Base-by-base conservation (phyloP, 768 basidiomycete species). In the Mycena chlorophos region DNA sequence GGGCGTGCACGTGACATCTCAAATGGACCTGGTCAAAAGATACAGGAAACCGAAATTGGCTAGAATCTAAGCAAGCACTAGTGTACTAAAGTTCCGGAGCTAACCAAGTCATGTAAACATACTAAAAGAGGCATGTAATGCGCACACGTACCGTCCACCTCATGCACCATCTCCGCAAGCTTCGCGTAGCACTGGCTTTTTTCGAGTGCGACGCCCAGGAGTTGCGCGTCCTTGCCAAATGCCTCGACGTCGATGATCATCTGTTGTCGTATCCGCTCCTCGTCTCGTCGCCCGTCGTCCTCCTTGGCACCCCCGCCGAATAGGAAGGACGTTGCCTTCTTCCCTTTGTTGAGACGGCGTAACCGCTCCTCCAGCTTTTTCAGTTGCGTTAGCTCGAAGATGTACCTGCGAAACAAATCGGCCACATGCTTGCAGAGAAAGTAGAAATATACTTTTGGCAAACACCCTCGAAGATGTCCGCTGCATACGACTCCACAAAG, bases 351-450 rank as follows among this genome's bases (percentile, higher is more conserved):
- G 63, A 96, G 78, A 31, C 90, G 82, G 34, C 88, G 79, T 23
- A 98, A 74, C 12, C 91, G 88, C 66, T 94, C 94, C 60, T 98
- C 94, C 6, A 92, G 92, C 76, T 96, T 96, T 69, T 86, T 90
- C 82, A 95, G n/a, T n/a, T n/a, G n/a, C n/a, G n/a, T n/a, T 93
- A 1, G 84, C 82, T 10, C 85, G 78, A 22, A 98, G 77, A 65
- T 91, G 88, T 53, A 79, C 12, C 88, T 84, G 69, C 96, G 97
- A 65, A 92, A 93, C 54, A 26, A 34, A 30, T 13, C 10, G 40
- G 55, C 28, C 25, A 39, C 3, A 30, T 25, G 26, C 20, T 37
- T 47, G 31, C 30, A 56, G 26, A 40, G n/a, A 4, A 46, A 55
- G 31, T 38, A 40, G 17, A 43, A 29, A 52, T 68, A 54, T 61